Evolutionary conservation across 1,284 basidiomycete genomes (phyloP).

Genomic region (Boletus mariae): DNA sequence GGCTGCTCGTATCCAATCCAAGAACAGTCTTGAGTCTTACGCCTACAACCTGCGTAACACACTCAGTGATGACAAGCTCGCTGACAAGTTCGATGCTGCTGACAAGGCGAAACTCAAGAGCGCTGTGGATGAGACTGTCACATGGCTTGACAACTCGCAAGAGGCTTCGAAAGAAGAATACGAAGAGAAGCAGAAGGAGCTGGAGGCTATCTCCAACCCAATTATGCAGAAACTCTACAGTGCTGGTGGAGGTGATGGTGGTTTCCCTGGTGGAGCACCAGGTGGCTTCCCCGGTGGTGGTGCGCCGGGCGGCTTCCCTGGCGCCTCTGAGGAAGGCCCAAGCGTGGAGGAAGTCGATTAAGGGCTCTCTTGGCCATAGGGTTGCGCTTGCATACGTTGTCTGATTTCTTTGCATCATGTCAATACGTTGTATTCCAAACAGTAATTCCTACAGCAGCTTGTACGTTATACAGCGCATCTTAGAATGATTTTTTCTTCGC

Average conservation of each 20-base stretch:
- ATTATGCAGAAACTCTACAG: slow-evolving; percentile 95
- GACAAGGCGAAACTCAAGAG: slow-evolving; percentile 88
- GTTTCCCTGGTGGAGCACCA: slow-evolving; percentile 48
- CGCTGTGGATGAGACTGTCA: slow-evolving; percentile 83
- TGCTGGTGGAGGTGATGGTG: slow-evolving; percentile 63
- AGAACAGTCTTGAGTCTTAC: slow-evolving; percentile 92
- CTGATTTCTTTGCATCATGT: slow-evolving; percentile 28
- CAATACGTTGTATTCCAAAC: slow-evolving; percentile 31
- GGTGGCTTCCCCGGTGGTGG: slow-evolving; percentile 49
- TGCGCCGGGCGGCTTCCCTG: slow-evolving; percentile 53
- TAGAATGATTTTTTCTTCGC: not conserved
- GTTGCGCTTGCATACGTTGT: slow-evolving; percentile 17
- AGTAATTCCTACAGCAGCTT: slow-evolving; percentile 30
- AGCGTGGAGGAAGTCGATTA: slow-evolving; percentile 88
- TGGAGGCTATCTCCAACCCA: slow-evolving; percentile 88
- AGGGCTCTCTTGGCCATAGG: slow-evolving; percentile 16
- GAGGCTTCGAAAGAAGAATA: slow-evolving; percentile 97
- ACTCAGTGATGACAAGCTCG: slow-evolving; percentile 79
- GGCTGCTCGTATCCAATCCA: slow-evolving; percentile 78
- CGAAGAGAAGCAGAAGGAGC: slow-evolving; percentile 92
- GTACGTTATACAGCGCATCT: slow-evolving; percentile 34
- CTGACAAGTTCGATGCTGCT: slow-evolving; percentile 81
- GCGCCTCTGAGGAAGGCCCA: slow-evolving; percentile 71
- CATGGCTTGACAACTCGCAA: slow-evolving; percentile 86
- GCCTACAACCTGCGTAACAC: slow-evolving; percentile 96